phyloP scores from a whole-genome alignment of 805 yeast species.

The Lipomyces kockii region DNA sequence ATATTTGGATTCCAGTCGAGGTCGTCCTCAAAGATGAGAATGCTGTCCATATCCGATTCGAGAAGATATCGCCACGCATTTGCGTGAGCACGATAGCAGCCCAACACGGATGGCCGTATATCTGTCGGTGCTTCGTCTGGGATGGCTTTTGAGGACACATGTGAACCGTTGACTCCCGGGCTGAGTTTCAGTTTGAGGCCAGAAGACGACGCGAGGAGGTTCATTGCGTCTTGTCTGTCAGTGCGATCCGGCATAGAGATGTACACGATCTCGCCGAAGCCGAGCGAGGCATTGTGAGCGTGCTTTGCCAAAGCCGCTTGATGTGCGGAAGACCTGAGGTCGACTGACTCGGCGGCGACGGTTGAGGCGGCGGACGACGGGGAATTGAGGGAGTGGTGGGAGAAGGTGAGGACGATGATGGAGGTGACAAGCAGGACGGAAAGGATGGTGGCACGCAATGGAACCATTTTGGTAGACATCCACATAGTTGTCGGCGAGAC shows the following conservation, averaged over 20 bases:
- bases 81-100: slow-evolving; percentile 29
- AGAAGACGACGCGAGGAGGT: slow-evolving; percentile 19
- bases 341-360: too few species aligned
- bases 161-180: slow-evolving; percentile 22
- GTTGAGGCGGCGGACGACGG: too few species aligned
- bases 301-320: slow-evolving; percentile 1
- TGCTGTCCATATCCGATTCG: slow-evolving; percentile 18
- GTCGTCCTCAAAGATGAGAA: slow-evolving; percentile 27
- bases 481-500: too few species aligned
- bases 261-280: slow-evolving; percentile 24
- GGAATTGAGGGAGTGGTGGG: too few species aligned
- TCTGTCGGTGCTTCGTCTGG: slow-evolving; percentile 14
- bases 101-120: slow-evolving; percentile 17
- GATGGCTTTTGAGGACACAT: slow-evolving; percentile 14
- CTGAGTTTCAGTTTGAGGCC: slow-evolving; percentile 15
- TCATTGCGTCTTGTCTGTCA: slow-evolving; percentile 33
- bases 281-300: slow-evolving; percentile 21
- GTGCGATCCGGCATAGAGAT: slow-evolving; percentile 25
- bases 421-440: background rate
- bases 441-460: background rate
- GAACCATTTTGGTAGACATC: background rate
- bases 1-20: slow-evolving; percentile 25
- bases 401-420: background rate
- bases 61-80: slow-evolving; percentile 24
- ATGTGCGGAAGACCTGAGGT: background rate